Conservation (phyloP, 768 basidiomycete genomes). For the Pulveroboletus ravenelii region DNA sequence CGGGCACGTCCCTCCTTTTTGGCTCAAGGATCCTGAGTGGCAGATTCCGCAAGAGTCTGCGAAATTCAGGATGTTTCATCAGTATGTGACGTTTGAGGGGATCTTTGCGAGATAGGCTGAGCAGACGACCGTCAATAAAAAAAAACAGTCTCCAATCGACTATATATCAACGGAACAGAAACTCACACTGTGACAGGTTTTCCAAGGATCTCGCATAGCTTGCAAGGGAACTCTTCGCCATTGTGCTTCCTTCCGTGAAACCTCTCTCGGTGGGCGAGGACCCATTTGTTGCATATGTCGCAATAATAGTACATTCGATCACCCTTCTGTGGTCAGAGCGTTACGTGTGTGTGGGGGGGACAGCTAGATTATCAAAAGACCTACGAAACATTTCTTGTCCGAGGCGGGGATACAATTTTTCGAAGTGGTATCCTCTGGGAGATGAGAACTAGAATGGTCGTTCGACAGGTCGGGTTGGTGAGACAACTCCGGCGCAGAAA, state of each 20-base stretch:
- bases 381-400: too few species aligned
- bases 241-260: background rate
- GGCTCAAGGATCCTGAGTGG: background rate
- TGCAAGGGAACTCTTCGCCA: background rate
- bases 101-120: conserved; percentile 2
- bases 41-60: background rate
- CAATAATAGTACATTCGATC: background rate
- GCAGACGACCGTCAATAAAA: background rate
- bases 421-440: too few species aligned
- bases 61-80: background rate
- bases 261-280: background rate
- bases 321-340: background rate
- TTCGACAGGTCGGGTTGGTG: background rate
- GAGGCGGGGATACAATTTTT: too few species aligned
- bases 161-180: background rate
- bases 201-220: background rate
- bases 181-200: background rate
- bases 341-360: background rate
- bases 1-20: background rate
- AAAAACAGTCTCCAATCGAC: too few species aligned
- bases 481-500: background rate
- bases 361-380: too few species aligned
- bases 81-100: background rate
- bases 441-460: background rate
- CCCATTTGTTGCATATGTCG: background rate